Percentiles rank a stretch among this genome's conserved stretches.
Conservation (phyloP, 2,329 filamentous ascomycete genomes). For the Fusarium pseudoanthophilum region DNA sequence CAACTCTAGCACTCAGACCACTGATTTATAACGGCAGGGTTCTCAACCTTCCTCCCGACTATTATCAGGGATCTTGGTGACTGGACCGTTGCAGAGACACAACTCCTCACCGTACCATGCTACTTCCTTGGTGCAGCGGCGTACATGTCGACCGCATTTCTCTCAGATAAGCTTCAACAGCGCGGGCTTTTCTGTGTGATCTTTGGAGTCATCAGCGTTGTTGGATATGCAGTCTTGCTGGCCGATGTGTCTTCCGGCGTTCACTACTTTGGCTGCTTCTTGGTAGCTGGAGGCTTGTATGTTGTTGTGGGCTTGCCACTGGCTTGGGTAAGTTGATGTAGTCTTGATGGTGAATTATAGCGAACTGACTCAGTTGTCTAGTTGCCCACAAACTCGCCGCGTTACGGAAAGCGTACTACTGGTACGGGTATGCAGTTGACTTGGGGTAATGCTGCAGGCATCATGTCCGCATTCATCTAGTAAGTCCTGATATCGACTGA, state of each 20-base stretch:
- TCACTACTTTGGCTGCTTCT: constrained; percentile 79
- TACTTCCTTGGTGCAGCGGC: constrained; percentile 77
- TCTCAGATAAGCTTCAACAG: constrained; percentile 74
- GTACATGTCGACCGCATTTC: constrained; percentile 72
- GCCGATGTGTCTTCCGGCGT: constrained; percentile 68
- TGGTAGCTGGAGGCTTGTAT: constrained; percentile 80
- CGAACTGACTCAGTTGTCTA: constrained; percentile 23
- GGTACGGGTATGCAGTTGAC: constrained; percentile 77
- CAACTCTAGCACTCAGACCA: background rate
- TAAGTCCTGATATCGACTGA: constrained; percentile 30
- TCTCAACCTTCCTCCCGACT: constrained; percentile 80
- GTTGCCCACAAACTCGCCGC: constrained; percentile 73
- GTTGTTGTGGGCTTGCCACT: constrained; percentile 65
- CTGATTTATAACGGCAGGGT: constrained; percentile 59
- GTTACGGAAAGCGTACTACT: constrained; percentile 80
- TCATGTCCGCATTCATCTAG: constrained; percentile 78
- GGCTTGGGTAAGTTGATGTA: constrained; percentile 57
- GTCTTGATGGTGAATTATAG: background rate
- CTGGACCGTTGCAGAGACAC: constrained; percentile 73
- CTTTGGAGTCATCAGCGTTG: constrained; percentile 70
- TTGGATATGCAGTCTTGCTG: constrained; percentile 76
- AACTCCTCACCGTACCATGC: constrained; percentile 82
- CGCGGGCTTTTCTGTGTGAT: constrained; percentile 72
- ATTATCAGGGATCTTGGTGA: constrained; percentile 76
- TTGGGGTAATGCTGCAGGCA: constrained; percentile 75